A percentile compares a stretch with the other conserved stretches of the same genome.
Evolutionary conservation across 1,139 yeast genomes (phyloP).

Genomic region (Kluyveromyces marxianus): DNA sequence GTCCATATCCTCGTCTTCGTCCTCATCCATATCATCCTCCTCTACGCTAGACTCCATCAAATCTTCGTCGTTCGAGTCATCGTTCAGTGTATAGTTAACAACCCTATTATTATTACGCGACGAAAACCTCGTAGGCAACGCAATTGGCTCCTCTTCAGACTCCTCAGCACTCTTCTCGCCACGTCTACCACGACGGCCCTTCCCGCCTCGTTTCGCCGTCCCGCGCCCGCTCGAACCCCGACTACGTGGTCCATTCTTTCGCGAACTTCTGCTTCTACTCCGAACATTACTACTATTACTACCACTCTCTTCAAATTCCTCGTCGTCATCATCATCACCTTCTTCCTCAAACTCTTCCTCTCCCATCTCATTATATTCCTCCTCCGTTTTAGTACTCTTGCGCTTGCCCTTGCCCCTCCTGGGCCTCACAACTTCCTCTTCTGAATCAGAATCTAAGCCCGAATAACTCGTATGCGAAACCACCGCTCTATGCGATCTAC

Average conservation of each 20-base stretch:
- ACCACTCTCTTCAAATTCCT: conserved; percentile 31
- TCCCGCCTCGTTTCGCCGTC: not conserved
- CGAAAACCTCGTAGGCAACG: conserved; percentile 55
- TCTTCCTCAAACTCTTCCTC: conserved; percentile 29
- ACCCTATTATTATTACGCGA: conserved; percentile 55
- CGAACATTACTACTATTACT: too few relatives aligned
- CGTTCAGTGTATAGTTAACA: conserved; percentile 74
- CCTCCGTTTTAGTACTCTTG: conserved; percentile 17
- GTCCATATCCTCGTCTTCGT: conserved; percentile 5
- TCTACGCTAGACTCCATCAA: conserved; percentile 44
- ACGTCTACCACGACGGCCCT: not conserved
- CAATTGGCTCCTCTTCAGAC: conserved; percentile 13
- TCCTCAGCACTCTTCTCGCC: conserved; percentile 17
- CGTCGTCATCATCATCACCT: conserved; percentile 21
- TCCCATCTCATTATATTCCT: conserved; percentile 20
- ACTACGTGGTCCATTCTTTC: not conserved
- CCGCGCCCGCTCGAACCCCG: conserved; percentile 10
- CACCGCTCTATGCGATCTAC: conserved; percentile 77
- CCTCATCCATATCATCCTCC: conserved; percentile 31
- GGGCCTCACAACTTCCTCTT: conserved; percentile 22
- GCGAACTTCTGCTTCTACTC: not conserved
- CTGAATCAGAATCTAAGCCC: conserved; percentile 32
- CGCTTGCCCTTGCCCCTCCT: conserved; percentile 18
- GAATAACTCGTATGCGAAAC: conserved; percentile 38
- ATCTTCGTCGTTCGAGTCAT: conserved; percentile 50